phyloP scores from a whole-genome alignment of 1,139 yeast genomes.

The Nakaseomyces uthaithaninus region DNA sequence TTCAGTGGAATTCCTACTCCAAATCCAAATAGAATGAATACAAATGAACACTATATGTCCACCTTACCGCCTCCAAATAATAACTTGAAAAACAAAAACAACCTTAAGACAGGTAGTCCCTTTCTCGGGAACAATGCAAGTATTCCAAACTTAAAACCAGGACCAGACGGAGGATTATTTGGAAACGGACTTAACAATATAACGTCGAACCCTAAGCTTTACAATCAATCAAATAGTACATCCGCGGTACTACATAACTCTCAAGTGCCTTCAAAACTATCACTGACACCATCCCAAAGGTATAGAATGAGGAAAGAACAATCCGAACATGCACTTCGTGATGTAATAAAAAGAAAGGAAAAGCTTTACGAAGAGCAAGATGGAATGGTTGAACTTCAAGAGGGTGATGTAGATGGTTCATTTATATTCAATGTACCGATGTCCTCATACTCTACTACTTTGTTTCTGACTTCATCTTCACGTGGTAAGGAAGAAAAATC shows the following conservation, averaged over 20 bases:
- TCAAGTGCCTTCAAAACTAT: slow-evolving; percentile 12
- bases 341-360: slow-evolving; percentile 33
- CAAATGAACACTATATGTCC: too few species aligned
- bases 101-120: neutral
- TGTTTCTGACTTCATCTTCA: slow-evolving; percentile 30
- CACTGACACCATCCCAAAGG: slow-evolving; percentile 36
- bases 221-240: slow-evolving; percentile 22
- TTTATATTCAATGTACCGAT: slow-evolving; percentile 43
- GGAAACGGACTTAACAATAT: neutral
- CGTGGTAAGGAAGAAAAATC: slow-evolving; percentile 12
- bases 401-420: slow-evolving; percentile 32
- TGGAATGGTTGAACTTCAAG: slow-evolving; percentile 19
- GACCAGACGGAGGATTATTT: neutral
- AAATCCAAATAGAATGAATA: too few species aligned
- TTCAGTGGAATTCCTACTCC: neutral
- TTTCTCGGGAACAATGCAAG: slow-evolving; percentile 3
- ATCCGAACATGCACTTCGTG: slow-evolving; percentile 30
- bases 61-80: neutral
- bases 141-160: slow-evolving; percentile 1
- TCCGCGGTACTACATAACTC: slow-evolving; percentile 18
- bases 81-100: neutral
- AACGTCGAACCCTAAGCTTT: neutral
- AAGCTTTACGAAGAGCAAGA: slow-evolving; percentile 39
- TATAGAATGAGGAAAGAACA: slow-evolving; percentile 34
- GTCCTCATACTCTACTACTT: slow-evolving; percentile 35